phyloP scores from a whole-genome alignment of 1,284 basidiomycete genomes.

The Neotropicomus parvogracilis region DNA sequence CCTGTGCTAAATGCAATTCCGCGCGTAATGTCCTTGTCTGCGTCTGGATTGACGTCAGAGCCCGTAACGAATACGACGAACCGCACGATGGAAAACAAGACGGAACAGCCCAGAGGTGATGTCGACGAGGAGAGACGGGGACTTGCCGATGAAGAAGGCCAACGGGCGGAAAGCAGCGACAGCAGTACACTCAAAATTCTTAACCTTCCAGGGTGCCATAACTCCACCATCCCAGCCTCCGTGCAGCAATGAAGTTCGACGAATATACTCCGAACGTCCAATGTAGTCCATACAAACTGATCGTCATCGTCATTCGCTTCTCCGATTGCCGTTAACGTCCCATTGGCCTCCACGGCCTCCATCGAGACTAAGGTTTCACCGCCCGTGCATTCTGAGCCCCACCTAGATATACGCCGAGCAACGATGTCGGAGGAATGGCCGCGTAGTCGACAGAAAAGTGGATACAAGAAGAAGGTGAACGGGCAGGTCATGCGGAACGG shows the following conservation, averaged over 20 bases:
- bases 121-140: slow-evolving; percentile 31
- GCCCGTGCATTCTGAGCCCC: slow-evolving; percentile 34
- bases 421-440: slow-evolving; percentile 26
- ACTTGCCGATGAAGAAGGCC: slow-evolving; percentile 25
- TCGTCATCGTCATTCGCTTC: slow-evolving; percentile 45
- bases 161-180: slow-evolving; percentile 17
- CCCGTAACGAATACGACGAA: slow-evolving; percentile 70
- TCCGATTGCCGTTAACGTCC: slow-evolving; percentile 45
- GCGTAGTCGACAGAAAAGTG: slow-evolving; percentile 45
- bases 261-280: slow-evolving; percentile 51
- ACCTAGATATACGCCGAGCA: slow-evolving; percentile 28
- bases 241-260: slow-evolving; percentile 50
- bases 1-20: slow-evolving; percentile 67
- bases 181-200: slow-evolving; percentile 47
- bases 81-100: slow-evolving; percentile 60
- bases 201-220: slow-evolving; percentile 70
- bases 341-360: slow-evolving; percentile 50
- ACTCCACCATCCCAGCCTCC: slow-evolving; percentile 64
- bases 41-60: slow-evolving; percentile 72
- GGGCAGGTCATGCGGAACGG: slow-evolving; percentile 39
- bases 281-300: slow-evolving; percentile 34
- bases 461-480: slow-evolving; percentile 38
- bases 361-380: slow-evolving; percentile 55
- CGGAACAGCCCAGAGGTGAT: slow-evolving; percentile 53
- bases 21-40: slow-evolving; percentile 62